Conservation (phyloP, 176 grass and related monocot genomes). For the Alloteropsis semialata region DNA sequence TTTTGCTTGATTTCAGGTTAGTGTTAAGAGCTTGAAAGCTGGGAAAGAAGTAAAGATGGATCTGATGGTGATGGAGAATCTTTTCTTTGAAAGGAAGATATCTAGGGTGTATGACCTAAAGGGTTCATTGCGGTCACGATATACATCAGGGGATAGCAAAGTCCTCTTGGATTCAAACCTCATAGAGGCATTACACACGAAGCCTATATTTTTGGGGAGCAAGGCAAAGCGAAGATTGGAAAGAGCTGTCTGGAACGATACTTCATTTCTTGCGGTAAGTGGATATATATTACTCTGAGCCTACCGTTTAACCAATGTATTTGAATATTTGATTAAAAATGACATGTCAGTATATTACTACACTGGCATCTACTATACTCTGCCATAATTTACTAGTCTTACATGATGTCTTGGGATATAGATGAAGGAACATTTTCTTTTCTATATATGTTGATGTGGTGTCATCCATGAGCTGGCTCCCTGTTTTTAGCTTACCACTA, state of each 20-base stretch:
- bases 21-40: conserved; percentile 64
- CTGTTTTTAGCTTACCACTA: conserved; percentile 5
- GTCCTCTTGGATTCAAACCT: conserved; percentile 94
- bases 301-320: conserved; percentile 5
- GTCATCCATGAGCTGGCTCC: neutral
- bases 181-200: conserved; percentile 75
- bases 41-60: conserved; percentile 81
- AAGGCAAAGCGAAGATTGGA: conserved; percentile 80
- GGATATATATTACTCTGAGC: conserved; percentile 7
- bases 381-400: neutral
- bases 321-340: conserved; percentile 1
- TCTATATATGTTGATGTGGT: neutral
- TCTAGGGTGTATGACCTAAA: conserved; percentile 95
- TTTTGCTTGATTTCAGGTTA: conserved; percentile 63
- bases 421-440: neutral
- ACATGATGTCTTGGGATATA: conserved; percentile 8
- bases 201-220: conserved; percentile 87
- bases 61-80: conserved; percentile 98
- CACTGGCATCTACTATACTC: neutral
- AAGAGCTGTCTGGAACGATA: conserved; percentile 95
- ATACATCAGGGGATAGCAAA: conserved; percentile 62
- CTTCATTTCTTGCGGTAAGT: conserved; percentile 90
- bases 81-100: conserved; percentile 90
- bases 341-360: neutral
- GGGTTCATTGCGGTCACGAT: conserved; percentile 89